Evolutionary conservation across 129 eudicot species (phyloP).

Genomic region (Tagetes patula): DNA sequence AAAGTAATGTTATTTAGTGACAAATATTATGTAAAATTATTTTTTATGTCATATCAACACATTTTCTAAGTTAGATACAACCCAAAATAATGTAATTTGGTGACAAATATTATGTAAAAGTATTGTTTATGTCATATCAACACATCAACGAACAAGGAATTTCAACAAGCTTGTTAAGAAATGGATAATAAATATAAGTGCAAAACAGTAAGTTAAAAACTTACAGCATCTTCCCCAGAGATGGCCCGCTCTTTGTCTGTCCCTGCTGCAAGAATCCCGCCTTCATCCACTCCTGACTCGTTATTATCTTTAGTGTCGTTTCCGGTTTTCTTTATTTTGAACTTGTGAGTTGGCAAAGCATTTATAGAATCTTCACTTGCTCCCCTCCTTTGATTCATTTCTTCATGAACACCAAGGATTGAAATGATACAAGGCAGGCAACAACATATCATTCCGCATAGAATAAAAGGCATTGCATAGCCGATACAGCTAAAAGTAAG

Average conservation of each 20-base stretch:
- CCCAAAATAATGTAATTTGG: background rate
- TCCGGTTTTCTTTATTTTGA: constrained; percentile 45
- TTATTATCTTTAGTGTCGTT: constrained; percentile 35
- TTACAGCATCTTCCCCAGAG: constrained; percentile 78
- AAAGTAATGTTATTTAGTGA: constrained; percentile 1
- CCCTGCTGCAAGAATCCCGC: constrained; percentile 63
- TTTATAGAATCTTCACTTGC: constrained; percentile 63
- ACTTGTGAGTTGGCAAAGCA: constrained; percentile 65
- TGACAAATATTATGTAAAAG: background rate
- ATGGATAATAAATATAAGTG: background rate
- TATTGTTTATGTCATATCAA: background rate
- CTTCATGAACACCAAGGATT: constrained; percentile 69
- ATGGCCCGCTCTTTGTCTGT: constrained; percentile 72
- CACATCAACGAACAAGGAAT: constrained; percentile 9
- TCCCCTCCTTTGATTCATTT: constrained; percentile 57
- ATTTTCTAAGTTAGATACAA: background rate
- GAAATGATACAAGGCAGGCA: constrained; percentile 73
- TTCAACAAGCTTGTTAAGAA: background rate
- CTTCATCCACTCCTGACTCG: constrained; percentile 49
- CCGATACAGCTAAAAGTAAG: constrained; percentile 75
- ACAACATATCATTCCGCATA: constrained; percentile 74
- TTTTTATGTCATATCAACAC: background rate
- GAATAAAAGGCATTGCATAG: constrained; percentile 73
- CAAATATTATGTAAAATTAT: background rate
- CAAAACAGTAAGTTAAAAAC: constrained; percentile 18